Percentiles rank a stretch among this genome's conserved stretches.
Conservation (phyloP, 2,329 filamentous ascomycete species). For the Penicillium italicum region DNA sequence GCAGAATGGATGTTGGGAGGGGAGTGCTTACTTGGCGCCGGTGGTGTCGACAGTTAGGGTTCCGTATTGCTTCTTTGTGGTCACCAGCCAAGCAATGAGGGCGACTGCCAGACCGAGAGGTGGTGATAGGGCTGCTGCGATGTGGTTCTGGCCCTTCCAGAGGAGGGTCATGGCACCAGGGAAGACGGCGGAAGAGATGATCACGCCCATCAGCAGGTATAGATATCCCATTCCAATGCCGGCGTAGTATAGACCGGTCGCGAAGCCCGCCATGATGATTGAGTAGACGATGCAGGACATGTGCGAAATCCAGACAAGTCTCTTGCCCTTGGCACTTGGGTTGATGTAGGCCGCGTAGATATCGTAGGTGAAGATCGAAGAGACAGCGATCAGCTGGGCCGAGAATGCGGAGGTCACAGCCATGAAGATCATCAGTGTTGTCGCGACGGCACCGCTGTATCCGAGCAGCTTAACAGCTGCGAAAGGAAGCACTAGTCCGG, state of each 20-base stretch:
- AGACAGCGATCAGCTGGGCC: conserved; percentile 80
- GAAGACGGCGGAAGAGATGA: conserved; percentile 80
- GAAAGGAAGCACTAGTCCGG: conserved; percentile 79
- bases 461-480: conserved; percentile 80
- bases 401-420: conserved; percentile 82
- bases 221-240: conserved; percentile 85
- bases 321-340: conserved; percentile 68
- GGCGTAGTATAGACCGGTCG: conserved; percentile 68
- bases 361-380: conserved; percentile 84
- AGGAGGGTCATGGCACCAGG: conserved; percentile 76
- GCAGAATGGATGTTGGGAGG: not conserved
- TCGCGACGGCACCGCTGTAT: conserved; percentile 72
- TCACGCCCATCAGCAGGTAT: conserved; percentile 86
- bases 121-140: conserved; percentile 67
- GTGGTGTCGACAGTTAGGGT: conserved; percentile 68
- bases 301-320: conserved; percentile 77
- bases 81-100: conserved; percentile 74
- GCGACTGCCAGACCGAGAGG: conserved; percentile 66
- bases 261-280: conserved; percentile 71
- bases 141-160: conserved; percentile 76
- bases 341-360: conserved; percentile 85
- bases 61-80: conserved; percentile 66
- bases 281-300: conserved; percentile 70
- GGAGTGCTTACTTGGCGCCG: conserved; percentile 61
- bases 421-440: conserved; percentile 81